Percentiles rank a stretch among this genome's conserved stretches.
phyloP scores from a whole-genome alignment of 2,329 filamentous ascomycete genomes.

The Sarocladium brachiariae region DNA sequence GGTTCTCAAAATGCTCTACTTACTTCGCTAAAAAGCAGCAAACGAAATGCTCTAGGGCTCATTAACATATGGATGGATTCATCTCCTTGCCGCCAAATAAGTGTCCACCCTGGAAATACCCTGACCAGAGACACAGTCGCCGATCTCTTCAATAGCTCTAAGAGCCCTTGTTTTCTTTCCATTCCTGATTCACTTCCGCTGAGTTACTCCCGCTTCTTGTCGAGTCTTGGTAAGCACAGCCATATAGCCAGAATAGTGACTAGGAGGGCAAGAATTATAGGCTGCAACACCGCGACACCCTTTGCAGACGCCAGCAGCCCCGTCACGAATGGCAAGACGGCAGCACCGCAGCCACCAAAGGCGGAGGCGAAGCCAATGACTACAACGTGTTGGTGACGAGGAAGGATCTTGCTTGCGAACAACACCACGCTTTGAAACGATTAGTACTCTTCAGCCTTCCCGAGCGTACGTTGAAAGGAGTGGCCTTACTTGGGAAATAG shows the following conservation, averaged over 20 bases:
- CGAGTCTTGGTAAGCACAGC: conserved; percentile 31
- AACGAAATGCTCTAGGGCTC: no score
- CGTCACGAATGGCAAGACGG: conserved; percentile 51
- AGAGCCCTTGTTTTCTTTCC: no score
- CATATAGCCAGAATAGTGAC: conserved; percentile 34
- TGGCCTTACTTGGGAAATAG: conserved; percentile 51
- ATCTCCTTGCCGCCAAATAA: no score
- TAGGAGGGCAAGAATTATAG: conserved; percentile 41
- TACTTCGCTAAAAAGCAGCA: no score
- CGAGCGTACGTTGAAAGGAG: background rate
- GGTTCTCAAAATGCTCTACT: no score
- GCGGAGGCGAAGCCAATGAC: conserved; percentile 76
- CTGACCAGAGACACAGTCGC: no score
- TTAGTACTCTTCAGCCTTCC: no score
- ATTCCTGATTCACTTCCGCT: no score
- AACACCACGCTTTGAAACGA: conserved; percentile 46
- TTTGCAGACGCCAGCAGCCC: background rate
- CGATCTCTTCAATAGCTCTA: no score
- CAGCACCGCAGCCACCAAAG: conserved; percentile 67
- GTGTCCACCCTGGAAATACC: no score
- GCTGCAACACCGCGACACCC: conserved; percentile 46
- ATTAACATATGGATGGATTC: no score
- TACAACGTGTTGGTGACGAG: conserved; percentile 66
- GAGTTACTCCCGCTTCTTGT: conserved; percentile 28
- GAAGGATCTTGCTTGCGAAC: conserved; percentile 66